Conservation (phyloP, 169 alveolate genomes). For the Prorocentrum cordatum region DNA sequence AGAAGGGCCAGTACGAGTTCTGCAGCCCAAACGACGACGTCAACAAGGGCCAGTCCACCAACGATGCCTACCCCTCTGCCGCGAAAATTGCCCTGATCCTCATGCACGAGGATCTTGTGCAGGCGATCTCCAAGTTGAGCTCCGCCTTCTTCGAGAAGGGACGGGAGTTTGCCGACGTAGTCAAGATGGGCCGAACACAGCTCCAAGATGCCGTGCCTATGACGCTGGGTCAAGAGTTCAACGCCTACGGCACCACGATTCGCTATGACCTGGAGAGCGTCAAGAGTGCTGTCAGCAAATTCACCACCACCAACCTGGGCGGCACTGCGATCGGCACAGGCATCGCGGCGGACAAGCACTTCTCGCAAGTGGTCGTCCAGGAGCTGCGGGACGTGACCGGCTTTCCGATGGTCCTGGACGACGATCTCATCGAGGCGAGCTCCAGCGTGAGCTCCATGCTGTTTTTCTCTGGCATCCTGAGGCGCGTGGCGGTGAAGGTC, state of each 20-base stretch:
- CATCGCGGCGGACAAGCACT: constrained; percentile 57
- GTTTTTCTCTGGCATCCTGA: constrained; percentile 45
- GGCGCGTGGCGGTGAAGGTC: constrained; percentile 33
- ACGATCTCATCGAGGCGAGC: constrained; percentile 53
- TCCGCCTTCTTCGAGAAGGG: constrained; percentile 5
- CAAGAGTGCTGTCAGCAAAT: neutral
- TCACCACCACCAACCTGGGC: constrained; percentile 28
- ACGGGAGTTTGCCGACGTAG: constrained; percentile 1
- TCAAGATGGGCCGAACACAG: constrained; percentile 67
- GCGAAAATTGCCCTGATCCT: constrained; percentile 23
- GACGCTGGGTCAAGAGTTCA: constrained; percentile 33
- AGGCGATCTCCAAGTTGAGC: neutral
- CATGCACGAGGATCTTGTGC: constrained; percentile 16
- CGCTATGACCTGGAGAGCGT: neutral
- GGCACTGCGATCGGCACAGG: constrained; percentile 68
- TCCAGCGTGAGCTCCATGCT: constrained; percentile 33
- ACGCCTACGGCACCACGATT: constrained; percentile 27
- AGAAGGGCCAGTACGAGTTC: neutral
- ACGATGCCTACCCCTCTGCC: constrained; percentile 27
- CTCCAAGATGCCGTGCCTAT: constrained; percentile 58
- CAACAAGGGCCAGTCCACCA: constrained; percentile 55
- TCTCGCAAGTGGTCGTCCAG: constrained; percentile 36
- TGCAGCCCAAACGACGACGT: constrained; percentile 59
- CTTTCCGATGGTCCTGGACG: constrained; percentile 26
- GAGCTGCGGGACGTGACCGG: constrained; percentile 45